Evolutionary conservation across 1,284 basidiomycete genomes (phyloP).

Genomic region (Heimioporus retisporus): DNA sequence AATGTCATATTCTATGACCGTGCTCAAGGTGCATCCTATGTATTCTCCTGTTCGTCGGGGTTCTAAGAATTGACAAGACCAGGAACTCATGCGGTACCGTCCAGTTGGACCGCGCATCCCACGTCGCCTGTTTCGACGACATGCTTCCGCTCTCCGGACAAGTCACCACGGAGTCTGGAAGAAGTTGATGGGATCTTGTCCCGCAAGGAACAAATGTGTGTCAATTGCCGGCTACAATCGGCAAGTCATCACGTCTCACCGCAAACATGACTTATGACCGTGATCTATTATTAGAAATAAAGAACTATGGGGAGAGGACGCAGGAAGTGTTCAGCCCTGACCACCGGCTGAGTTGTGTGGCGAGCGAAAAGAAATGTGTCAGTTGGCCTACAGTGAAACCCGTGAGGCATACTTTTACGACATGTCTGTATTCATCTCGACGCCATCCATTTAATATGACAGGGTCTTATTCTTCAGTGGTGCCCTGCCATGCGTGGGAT

Average conservation of each 20-base stretch:
- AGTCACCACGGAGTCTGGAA: slow-evolving; percentile 48
- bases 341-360: slow-evolving; percentile 54
- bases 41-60: too few relatives aligned
- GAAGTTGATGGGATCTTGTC: slow-evolving; percentile 35
- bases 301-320: slow-evolving; percentile 60
- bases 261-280: neutral
- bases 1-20: slow-evolving; percentile 62
- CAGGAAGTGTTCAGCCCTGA: slow-evolving; percentile 61
- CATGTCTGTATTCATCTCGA: too few relatives aligned
- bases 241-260: slow-evolving; percentile 26
- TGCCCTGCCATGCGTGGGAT: slow-evolving; percentile 54
- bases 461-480: slow-evolving; percentile 58
- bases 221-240: slow-evolving; percentile 50
- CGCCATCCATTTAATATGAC: neutral
- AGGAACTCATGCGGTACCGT: slow-evolving; percentile 55
- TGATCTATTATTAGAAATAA: slow-evolving; percentile 47
- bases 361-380: slow-evolving; percentile 46
- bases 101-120: too few relatives aligned
- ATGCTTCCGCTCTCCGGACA: slow-evolving; percentile 55
- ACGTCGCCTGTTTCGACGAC: slow-evolving; percentile 48
- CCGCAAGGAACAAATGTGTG: slow-evolving; percentile 46
- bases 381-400: slow-evolving; percentile 60
- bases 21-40: slow-evolving; percentile 58
- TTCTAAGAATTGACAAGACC: too few relatives aligned
- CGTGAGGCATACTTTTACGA: slow-evolving; percentile 55